Evolutionary conservation across 2,329 filamentous ascomycete species (phyloP).

Genomic region (Botrytis elliptica): DNA sequence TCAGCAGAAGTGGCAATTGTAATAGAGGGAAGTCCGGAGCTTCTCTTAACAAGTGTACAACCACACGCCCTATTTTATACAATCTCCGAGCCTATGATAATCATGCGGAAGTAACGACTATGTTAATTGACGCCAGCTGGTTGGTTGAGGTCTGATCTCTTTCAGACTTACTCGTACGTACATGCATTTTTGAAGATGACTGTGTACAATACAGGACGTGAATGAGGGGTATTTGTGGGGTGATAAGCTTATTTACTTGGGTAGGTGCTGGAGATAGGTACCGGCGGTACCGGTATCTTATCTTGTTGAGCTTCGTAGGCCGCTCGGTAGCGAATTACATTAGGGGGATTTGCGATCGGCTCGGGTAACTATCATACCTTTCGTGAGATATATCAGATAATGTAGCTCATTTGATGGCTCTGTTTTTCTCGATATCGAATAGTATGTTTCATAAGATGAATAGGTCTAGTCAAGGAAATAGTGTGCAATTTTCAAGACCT

Average conservation of each 20-base stretch:
- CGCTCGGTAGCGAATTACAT: background rate
- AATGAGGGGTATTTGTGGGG: constrained; percentile 7
- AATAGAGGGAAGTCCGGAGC: background rate
- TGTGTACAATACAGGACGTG: background rate
- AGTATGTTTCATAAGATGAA: background rate
- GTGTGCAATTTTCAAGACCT: background rate
- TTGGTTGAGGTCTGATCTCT: background rate
- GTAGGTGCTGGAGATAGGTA: background rate
- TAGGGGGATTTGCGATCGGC: background rate
- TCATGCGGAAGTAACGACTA: background rate
- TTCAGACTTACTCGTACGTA: background rate
- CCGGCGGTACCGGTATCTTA: background rate
- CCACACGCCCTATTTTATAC: background rate
- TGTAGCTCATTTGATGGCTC: background rate
- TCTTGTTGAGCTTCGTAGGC: background rate
- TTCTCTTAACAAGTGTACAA: background rate
- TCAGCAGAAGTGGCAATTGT: background rate
- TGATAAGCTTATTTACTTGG: background rate
- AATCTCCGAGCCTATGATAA: background rate
- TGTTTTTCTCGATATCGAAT: background rate
- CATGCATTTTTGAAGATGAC: background rate
- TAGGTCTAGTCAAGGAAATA: background rate
- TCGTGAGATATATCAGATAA: background rate
- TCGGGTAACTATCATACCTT: background rate
- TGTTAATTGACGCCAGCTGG: background rate